phyloP scores from a whole-genome alignment of 768 basidiomycete genomes.

The Leccinum arenicola region DNA sequence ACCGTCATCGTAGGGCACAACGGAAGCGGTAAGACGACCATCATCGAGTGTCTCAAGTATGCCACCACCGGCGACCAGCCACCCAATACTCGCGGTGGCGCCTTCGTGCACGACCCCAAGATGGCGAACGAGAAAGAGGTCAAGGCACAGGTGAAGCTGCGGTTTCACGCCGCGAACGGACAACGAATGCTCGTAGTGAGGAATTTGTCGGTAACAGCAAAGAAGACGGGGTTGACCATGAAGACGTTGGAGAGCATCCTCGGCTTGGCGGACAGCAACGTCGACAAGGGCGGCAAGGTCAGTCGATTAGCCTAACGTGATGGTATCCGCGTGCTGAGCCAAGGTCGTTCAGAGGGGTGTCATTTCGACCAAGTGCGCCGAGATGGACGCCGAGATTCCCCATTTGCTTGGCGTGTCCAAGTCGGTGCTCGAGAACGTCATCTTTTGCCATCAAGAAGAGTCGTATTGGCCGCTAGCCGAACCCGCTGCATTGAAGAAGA shows the following conservation, averaged over 20 bases:
- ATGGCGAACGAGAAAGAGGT: conserved; percentile 99
- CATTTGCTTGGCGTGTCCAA: conserved; percentile 92
- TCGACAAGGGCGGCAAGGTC: conserved; percentile 76
- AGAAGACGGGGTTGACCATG: conserved; percentile 94
- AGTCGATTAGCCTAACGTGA: background rate
- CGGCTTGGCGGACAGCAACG: conserved; percentile 62
- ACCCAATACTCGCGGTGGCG: conserved; percentile 96
- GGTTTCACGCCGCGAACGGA: conserved; percentile 89
- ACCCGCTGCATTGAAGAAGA: conserved; percentile 90
- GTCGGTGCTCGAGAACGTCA: conserved; percentile 98
- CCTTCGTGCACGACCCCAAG: conserved; percentile 98
- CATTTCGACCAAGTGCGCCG: conserved; percentile 97
- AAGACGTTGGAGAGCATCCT: conserved; percentile 95
- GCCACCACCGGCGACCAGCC: conserved; percentile 98
- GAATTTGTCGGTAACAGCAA: conserved; percentile 88
- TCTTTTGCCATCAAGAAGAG: conserved; percentile 99
- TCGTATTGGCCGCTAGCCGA: conserved; percentile 98
- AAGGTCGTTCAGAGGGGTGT: conserved; percentile 58
- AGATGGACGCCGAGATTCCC: conserved; percentile 94
- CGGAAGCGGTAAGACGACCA: conserved; percentile 97
- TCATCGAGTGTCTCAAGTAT: conserved; percentile 99
- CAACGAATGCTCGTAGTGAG: conserved; percentile 86
- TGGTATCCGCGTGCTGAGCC: background rate
- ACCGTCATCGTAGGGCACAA: conserved; percentile 99
- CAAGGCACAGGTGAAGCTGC: conserved; percentile 95